Evolutionary conservation across 352 stramenopile species (phyloP), one percentile per base, ranked within the genome.

Genomic region (Phytophthora chlamydospora): DNA sequence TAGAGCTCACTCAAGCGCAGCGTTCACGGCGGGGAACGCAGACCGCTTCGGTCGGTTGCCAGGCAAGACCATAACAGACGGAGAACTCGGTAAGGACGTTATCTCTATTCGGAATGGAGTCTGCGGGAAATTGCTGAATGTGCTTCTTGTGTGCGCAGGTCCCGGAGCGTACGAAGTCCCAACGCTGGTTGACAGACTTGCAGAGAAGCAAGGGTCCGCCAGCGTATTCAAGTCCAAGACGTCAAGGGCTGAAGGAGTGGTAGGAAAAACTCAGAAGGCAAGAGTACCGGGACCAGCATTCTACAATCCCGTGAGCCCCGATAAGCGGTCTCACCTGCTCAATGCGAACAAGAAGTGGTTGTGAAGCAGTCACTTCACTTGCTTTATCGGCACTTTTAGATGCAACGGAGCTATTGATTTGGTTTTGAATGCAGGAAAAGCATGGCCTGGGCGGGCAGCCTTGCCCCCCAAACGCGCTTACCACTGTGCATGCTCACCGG

Each of bases 301-400:
- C 49, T 92, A 90, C 54, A 62, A 90, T 29, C 83, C 83, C 16
- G 53, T 53, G 5, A 88, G 66, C 43, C 73, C 70, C 0, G 78
- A 87, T n/a, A 83, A 76, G 24, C 73, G 67, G 33, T 91, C 79
- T 19, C 80, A 93, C 46, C 44, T 90, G 49, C 74, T 90, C 16
- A 93, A 93, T 58, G 75, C 78, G 34, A 89, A 88, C 66, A 90
- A 89, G 32, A 93, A 93, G 64, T 93, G 84, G 84, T 56, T 93
- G 29, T 93, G 76, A 49, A 46, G 21, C 42, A 40, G 40, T 21
- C 8, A 32, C 24, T 12, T 6, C 19, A 5, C 19, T 47, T 33
- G 40, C 19, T 47, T 33, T 11, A 32, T 19, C 6, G n/a, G 10
- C 17, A 46, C n/a, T 24, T n/a, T n/a, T n/a, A n/a, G n/a, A n/a